A percentile compares a stretch with the other conserved stretches of the same genome.
Conservation (phyloP, 345 rosid species). For the Carallia brachiata region DNA sequence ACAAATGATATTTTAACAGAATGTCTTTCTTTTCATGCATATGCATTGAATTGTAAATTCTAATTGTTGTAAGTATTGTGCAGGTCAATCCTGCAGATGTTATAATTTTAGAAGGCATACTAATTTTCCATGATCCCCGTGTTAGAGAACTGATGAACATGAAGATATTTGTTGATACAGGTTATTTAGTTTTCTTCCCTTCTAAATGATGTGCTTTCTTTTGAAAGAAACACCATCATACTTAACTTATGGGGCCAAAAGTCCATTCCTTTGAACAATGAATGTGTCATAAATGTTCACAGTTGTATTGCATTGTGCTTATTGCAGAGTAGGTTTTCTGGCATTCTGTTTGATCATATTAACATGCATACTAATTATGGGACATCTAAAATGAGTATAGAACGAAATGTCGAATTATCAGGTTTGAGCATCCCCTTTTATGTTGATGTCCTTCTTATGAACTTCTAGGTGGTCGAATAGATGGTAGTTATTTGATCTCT, state of each 20-base stretch:
- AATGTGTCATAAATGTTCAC: neutral
- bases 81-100: conserved; percentile 98
- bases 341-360: neutral
- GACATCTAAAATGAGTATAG: neutral
- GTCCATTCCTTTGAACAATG: neutral
- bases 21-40: neutral
- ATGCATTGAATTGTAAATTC: neutral
- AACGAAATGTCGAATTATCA: no score
- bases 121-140: conserved; percentile 81
- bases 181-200: conserved; percentile 35
- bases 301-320: neutral
- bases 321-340: neutral
- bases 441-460: no score
- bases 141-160: conserved; percentile 91
- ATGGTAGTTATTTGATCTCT: no score
- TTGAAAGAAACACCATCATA: neutral
- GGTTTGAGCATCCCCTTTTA: no score
- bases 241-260: neutral
- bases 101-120: conserved; percentile 93
- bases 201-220: neutral
- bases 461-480: no score
- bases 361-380: neutral
- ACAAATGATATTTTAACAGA: neutral
- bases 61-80: conserved; percentile 17
- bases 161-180: conserved; percentile 98